These are phyloP conservation scores for Knoxia roxburghii DNA, from an alignment of 257 asterid genomes.

Conservation along the genomic window DNA sequence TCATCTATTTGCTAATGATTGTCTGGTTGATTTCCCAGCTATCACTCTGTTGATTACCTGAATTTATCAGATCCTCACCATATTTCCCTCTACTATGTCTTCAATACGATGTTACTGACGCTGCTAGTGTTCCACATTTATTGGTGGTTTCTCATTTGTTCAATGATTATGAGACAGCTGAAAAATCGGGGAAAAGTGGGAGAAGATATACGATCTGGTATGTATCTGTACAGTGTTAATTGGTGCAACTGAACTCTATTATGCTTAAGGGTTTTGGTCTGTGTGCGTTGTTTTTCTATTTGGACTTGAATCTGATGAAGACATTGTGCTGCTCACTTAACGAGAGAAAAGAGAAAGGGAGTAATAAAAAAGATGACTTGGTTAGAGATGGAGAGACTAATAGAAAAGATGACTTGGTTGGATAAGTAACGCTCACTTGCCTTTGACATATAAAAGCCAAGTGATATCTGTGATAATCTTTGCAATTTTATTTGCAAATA, in stretches of 20 bases:
- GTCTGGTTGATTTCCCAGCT: constrained; percentile 46
- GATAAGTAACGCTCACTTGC: background rate
- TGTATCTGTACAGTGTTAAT: background rate
- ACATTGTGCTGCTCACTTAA: background rate
- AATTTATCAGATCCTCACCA: constrained; percentile 34
- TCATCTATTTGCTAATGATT: constrained; percentile 24
- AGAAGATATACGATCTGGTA: constrained; percentile 97
- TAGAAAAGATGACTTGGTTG: background rate
- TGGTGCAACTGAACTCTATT: background rate
- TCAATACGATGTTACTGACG: constrained; percentile 73
- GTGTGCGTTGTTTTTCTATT: background rate
- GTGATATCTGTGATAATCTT: background rate
- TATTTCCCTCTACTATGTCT: constrained; percentile 52
- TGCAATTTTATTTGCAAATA: background rate
- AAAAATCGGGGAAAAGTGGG: constrained; percentile 87
- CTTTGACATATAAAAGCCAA: background rate
- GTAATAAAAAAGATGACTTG: no score
- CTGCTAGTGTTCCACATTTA: constrained; percentile 83
- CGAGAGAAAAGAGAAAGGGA: no score
- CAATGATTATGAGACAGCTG: constrained; percentile 78
- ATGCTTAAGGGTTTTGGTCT: background rate
- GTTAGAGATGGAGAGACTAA: background rate
- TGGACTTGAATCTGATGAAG: background rate
- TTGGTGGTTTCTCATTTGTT: constrained; percentile 90
- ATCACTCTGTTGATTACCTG: constrained; percentile 40